Evolutionary conservation across 768 basidiomycete species (phyloP).

Genomic region (Auricularia sp.): DNA sequence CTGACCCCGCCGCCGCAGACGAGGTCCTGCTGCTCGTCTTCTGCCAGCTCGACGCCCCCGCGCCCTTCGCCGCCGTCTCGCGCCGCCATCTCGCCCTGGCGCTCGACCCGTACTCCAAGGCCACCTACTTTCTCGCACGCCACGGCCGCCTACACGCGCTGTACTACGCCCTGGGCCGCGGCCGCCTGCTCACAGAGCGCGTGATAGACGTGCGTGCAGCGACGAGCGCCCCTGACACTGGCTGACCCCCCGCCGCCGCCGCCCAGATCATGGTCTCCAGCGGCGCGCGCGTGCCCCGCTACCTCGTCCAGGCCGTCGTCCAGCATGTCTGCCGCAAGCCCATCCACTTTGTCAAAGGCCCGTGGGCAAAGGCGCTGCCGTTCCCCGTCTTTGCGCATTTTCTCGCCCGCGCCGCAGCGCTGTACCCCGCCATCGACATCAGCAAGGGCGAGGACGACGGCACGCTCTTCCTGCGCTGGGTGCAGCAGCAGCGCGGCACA

Average conservation of each 20-base stretch:
- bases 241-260: slow-evolving; percentile 6
- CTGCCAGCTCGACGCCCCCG: slow-evolving; percentile 60
- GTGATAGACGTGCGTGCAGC: slow-evolving; percentile 55
- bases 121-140: slow-evolving; percentile 66
- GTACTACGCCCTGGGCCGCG: slow-evolving; percentile 65
- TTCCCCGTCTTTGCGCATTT: slow-evolving; percentile 55
- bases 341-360: slow-evolving; percentile 62
- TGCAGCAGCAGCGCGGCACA: slow-evolving; percentile 51
- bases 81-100: slow-evolving; percentile 54
- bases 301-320: slow-evolving; percentile 65
- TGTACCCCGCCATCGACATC: slow-evolving; percentile 37
- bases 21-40: slow-evolving; percentile 68
- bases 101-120: slow-evolving; percentile 64
- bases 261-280: slow-evolving; percentile 59
- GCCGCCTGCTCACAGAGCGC: slow-evolving; percentile 49
- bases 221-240: slow-evolving; percentile 12
- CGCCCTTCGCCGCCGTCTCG: slow-evolving; percentile 43
- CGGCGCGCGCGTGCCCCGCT: slow-evolving; percentile 69
- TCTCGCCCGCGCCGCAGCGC: slow-evolving; percentile 43
- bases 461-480: slow-evolving; percentile 47
- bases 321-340: slow-evolving; percentile 71
- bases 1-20: slow-evolving; percentile 19
- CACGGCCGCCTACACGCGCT: slow-evolving; percentile 35
- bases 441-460: slow-evolving; percentile 64
- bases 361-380: slow-evolving; percentile 60